Evolutionary conservation across 148 eudicot genomes (phyloP), one percentile per base, ranked within the genome.

Genomic region (Arbutus unedo): DNA sequence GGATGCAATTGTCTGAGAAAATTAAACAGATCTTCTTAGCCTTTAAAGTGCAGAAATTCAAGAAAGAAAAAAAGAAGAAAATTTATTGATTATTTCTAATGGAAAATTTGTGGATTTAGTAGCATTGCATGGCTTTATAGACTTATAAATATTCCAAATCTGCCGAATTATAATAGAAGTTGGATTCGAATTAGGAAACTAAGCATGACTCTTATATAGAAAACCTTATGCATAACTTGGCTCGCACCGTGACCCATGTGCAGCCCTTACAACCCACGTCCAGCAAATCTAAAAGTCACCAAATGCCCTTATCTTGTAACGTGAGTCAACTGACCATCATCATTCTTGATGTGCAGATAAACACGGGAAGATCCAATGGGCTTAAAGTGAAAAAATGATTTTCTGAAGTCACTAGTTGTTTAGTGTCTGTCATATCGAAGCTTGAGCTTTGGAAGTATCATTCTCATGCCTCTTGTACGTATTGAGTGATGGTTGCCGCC

Each of bases 101-200:
- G 25, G 70, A 2, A 64, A 25, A 23, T 64, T 64, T 64, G 41
- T 64, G 23, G 41, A 9, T 23, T 64, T 64, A 64, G 14, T 6
- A 59, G 66, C 25, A 59, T 59, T 59, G 25, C 66, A n/a, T n/a
- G 66, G 66, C 66, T 59, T 59, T 64, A 64, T 64, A 25, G 70
- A 64, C 41, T 64, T 23, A 5, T 18, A 15, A 64, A 64, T 64
- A 25, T 64, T 23, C 70, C 25, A 38, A 21, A 23, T 64, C 25
- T 64, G 21, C 70, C 25, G 70, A 21, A 23, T 64, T 21, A 14
- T 23, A 23, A 23, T 64, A 23, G 10, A 23, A 64, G 15, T 23
- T 9, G 43, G 41, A 25, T 64, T 64, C 1, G 43, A 38, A 23
- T 23, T 64, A 9, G 70, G 15, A 64, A 64, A 64, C 41, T 64